Evolutionary conservation across 2,329 filamentous ascomycete genomes (phyloP).

Genomic region (Alternaria consortialis): DNA sequence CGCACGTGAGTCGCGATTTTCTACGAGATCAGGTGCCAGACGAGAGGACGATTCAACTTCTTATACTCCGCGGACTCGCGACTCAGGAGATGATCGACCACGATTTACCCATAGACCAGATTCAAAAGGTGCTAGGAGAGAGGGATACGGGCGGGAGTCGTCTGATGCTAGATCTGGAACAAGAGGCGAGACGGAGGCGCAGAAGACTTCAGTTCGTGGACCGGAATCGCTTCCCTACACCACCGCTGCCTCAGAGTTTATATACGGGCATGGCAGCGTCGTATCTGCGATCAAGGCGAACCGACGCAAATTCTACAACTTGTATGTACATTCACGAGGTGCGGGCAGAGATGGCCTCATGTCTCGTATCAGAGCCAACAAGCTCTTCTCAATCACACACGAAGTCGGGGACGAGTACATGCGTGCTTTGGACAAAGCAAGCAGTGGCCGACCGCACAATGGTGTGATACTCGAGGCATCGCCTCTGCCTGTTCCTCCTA

Average conservation of each 20-base stretch:
- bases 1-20: background rate
- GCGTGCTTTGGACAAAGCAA: constrained; percentile 82
- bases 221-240: constrained; percentile 70
- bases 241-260: constrained; percentile 87
- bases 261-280: constrained; percentile 86
- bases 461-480: constrained; percentile 88
- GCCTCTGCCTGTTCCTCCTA: constrained; percentile 76
- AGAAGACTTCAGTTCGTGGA: background rate
- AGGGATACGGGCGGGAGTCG: constrained; percentile 1
- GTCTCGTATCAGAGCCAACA: constrained; percentile 24
- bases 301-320: constrained; percentile 78
- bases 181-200: background rate
- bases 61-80: background rate
- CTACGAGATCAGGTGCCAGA: background rate
- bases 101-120: constrained; percentile 11
- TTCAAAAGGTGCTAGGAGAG: constrained; percentile 11
- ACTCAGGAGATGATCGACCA: background rate
- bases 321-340: constrained; percentile 69
- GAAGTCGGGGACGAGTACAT: constrained; percentile 70
- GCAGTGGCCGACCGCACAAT: constrained; percentile 84
- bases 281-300: constrained; percentile 76
- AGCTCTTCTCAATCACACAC: constrained; percentile 44
- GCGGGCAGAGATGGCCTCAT: constrained; percentile 30
- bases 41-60: background rate
- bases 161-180: background rate